Conservation (phyloP, 495 filamentous ascomycete genomes). For the Extremus antarcticus region DNA sequence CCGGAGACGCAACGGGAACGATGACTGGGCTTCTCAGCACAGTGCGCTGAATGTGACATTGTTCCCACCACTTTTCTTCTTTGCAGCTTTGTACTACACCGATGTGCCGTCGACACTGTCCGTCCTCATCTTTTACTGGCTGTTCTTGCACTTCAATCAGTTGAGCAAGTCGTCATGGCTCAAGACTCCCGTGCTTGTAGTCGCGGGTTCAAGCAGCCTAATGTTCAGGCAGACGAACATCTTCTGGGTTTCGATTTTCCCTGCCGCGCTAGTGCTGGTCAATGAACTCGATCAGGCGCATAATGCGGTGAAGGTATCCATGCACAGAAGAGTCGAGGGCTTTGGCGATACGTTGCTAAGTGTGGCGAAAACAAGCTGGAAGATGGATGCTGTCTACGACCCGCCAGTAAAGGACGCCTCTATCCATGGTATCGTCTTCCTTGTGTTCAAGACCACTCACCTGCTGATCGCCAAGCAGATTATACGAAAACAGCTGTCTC, state of each 20-base stretch:
- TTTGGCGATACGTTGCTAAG: conserved; percentile 13
- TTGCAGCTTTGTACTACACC: conserved; percentile 88
- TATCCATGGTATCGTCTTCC: conserved; percentile 34
- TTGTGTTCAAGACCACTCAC: conserved; percentile 6
- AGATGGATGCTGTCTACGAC: conserved; percentile 45
- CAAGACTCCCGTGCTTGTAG: not conserved
- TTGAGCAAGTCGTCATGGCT: not conserved
- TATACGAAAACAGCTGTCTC: conserved; percentile 50
- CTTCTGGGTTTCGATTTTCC: conserved; percentile 83
- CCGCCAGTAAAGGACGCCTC: conserved; percentile 31
- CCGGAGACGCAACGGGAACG: not conserved
- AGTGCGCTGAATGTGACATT: conserved; percentile 62
- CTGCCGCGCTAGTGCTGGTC: conserved; percentile 63
- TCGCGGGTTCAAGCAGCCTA: conserved; percentile 49
- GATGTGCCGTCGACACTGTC: conserved; percentile 58
- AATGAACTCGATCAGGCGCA: conserved; percentile 26
- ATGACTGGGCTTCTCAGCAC: conserved; percentile 2
- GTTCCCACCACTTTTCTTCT: conserved; percentile 90
- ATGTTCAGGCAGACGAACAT: conserved; percentile 88
- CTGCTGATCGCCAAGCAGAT: conserved; percentile 33
- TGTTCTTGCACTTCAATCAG: conserved; percentile 10
- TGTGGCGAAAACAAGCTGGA: conserved; percentile 25
- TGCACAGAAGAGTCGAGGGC: conserved; percentile 4
- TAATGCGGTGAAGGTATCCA: conserved; percentile 3
- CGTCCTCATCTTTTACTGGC: conserved; percentile 39